Evolutionary conservation across 2,329 filamentous ascomycete genomes (phyloP).

Genomic region (Penicillium sp.): DNA sequence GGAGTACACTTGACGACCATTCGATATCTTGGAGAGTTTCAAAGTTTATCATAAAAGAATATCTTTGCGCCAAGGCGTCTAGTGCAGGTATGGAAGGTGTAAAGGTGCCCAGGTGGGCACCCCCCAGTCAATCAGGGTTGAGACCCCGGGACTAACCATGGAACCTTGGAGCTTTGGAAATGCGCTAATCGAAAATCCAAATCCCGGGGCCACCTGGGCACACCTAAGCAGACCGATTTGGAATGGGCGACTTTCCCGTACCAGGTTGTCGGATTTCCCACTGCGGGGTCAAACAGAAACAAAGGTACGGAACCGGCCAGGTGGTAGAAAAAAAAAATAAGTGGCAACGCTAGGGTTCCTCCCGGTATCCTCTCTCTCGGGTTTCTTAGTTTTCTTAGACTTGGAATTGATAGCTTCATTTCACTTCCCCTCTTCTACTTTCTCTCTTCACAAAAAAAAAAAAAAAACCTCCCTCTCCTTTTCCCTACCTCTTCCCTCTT

Average conservation of each 20-base stretch:
- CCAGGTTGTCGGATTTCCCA: constrained; percentile 4
- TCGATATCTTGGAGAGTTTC: too few relatives aligned
- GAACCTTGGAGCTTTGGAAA: not conserved
- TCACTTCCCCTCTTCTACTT: constrained; percentile 4
- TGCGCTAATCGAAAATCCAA: not conserved
- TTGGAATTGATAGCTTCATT: constrained; percentile 5
- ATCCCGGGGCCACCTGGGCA: not conserved
- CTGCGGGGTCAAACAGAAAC: not conserved
- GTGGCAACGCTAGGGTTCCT: constrained; percentile 6
- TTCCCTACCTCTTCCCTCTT: not conserved
- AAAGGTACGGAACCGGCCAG: constrained; percentile 5
- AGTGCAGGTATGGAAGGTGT: too few relatives aligned
- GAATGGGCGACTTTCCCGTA: not conserved
- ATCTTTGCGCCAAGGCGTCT: too few relatives aligned
- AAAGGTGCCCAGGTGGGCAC: too few relatives aligned
- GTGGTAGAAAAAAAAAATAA: not conserved
- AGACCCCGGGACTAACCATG: not conserved
- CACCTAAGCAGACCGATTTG: not conserved
- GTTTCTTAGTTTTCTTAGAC: constrained; percentile 8
- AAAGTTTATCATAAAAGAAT: too few relatives aligned
- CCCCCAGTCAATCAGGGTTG: not conserved
- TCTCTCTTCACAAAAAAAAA: not conserved
- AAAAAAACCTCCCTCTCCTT: too few relatives aligned
- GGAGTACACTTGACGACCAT: too few relatives aligned
- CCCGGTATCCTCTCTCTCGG: constrained; percentile 20